phyloP scores from a whole-genome alignment of 345 rosid species.

The Salix koriyanagi region DNA sequence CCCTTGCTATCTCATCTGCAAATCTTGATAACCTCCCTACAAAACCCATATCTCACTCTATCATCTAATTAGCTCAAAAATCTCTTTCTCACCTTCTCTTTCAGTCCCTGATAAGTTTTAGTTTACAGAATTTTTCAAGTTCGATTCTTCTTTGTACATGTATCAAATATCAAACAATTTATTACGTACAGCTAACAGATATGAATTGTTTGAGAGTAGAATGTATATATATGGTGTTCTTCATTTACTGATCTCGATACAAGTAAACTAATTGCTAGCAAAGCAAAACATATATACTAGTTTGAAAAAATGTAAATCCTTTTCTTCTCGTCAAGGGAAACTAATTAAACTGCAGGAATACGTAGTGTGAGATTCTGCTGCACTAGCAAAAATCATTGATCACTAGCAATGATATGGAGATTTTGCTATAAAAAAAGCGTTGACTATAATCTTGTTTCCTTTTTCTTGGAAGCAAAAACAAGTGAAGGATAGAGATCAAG shows the following conservation, averaged over 20 bases:
- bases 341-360: neutral
- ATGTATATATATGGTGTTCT: too few species aligned
- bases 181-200: too few species aligned
- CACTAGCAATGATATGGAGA: too few species aligned
- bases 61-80: neutral
- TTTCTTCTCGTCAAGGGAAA: neutral
- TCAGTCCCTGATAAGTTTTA: neutral
- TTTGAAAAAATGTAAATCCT: neutral
- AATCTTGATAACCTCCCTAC: constrained; percentile 68
- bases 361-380: neutral
- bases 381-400: neutral
- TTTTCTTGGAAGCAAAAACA: neutral
- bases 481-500: neutral
- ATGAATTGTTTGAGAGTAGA: too few species aligned
- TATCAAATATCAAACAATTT: neutral
- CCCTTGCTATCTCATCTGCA: constrained; percentile 96
- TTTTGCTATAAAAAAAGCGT: neutral
- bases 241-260: neutral
- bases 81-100: neutral
- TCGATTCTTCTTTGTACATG: neutral
- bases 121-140: neutral
- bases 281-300: too few species aligned
- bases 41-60: neutral
- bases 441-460: neutral
- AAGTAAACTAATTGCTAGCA: neutral